Conservation (phyloP, 2,329 filamentous ascomycete genomes). For the Polytolypa hystricis region DNA sequence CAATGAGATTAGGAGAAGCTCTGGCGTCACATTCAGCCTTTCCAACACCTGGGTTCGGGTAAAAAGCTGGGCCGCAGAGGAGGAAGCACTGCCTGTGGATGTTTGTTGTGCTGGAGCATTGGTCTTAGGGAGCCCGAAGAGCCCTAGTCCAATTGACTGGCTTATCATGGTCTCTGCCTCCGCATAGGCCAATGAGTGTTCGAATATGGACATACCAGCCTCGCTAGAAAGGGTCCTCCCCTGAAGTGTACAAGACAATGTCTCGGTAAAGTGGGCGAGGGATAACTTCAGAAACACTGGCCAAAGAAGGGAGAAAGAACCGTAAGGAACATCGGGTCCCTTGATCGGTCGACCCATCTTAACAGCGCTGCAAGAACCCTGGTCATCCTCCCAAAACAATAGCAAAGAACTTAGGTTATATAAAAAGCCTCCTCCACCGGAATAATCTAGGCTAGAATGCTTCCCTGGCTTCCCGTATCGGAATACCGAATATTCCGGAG, state of each 20-base stretch:
- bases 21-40: constrained; percentile 76
- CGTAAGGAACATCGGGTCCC: constrained; percentile 48
- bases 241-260: constrained; percentile 75
- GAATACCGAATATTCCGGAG: constrained; percentile 55
- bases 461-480: constrained; percentile 59
- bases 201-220: constrained; percentile 91
- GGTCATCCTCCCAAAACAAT: constrained; percentile 62
- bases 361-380: constrained; percentile 62
- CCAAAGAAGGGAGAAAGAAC: constrained; percentile 61
- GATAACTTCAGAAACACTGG: constrained; percentile 43
- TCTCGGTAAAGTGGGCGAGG: constrained; percentile 78
- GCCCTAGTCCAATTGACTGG: constrained; percentile 62
- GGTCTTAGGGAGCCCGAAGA: constrained; percentile 44
- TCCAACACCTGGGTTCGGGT: constrained; percentile 52
- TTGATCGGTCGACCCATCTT: constrained; percentile 54
- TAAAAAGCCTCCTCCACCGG: constrained; percentile 56
- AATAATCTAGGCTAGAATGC: constrained; percentile 57
- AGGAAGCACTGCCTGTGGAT: constrained; percentile 23
- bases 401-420: constrained; percentile 61
- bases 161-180: constrained; percentile 85
- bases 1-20: constrained; percentile 75
- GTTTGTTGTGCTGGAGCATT: constrained; percentile 35
- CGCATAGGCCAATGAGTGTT: constrained; percentile 90
- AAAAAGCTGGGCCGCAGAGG: constrained; percentile 26
- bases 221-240: constrained; percentile 70